Conservation (phyloP, 305 asterid species). For the Lippia alba region DNA sequence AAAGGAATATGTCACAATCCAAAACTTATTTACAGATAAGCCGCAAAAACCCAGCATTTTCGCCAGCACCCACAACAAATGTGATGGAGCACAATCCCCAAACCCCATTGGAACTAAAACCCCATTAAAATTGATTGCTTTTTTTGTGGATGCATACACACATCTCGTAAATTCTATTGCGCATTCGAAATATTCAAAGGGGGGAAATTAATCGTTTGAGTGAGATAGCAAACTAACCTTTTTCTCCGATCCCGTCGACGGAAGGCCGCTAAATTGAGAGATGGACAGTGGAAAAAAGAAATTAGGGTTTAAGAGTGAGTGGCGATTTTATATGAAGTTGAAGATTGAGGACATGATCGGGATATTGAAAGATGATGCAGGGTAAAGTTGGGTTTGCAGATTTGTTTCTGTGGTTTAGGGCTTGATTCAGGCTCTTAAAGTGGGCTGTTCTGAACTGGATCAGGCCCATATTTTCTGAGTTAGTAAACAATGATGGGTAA, state of each 20-base stretch:
- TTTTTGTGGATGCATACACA: background rate
- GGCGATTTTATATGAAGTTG: constrained; percentile 27
- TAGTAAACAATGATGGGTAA: no score
- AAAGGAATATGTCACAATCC: background rate
- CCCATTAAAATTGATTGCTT: background rate
- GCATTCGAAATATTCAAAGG: background rate
- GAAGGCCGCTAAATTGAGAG: constrained; percentile 37
- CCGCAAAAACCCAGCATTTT: background rate
- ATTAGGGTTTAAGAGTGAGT: constrained; percentile 48
- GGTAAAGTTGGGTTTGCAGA: constrained; percentile 28
- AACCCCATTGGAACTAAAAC: background rate
- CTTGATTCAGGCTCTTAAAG: background rate
- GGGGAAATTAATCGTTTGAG: background rate
- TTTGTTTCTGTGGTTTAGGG: constrained; percentile 16
- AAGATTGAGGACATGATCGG: constrained; percentile 21
- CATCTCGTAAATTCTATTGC: background rate
- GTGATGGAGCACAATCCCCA: background rate
- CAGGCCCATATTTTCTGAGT: background rate
- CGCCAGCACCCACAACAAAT: background rate
- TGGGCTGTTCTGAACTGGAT: constrained; percentile 13
- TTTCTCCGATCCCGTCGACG: constrained; percentile 36
- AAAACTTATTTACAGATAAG: background rate
- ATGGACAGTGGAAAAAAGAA: constrained; percentile 25
- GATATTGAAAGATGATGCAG: background rate
- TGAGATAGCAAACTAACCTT: constrained; percentile 34